phyloP scores from a whole-genome alignment of 1,284 basidiomycete species.

The Porodaedalea pini region DNA sequence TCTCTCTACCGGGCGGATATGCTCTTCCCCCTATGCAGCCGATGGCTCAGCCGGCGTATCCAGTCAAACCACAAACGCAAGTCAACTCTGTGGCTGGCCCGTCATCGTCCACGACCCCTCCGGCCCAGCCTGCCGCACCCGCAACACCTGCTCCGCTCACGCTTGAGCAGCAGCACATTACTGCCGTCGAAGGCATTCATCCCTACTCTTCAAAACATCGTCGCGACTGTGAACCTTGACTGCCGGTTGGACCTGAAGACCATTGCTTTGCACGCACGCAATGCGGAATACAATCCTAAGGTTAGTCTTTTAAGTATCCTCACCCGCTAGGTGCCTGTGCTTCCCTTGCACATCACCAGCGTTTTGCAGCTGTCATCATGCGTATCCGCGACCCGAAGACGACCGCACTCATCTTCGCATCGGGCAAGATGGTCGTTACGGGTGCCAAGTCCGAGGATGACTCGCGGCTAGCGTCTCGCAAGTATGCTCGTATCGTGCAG shows the following conservation, averaged over 20 bases:
- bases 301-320: slow-evolving; percentile 60
- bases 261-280: slow-evolving; percentile 95
- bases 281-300: slow-evolving; percentile 99
- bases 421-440: slow-evolving; percentile 99
- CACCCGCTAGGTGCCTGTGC: slow-evolving; percentile 26
- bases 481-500: slow-evolving; percentile 99
- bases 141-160: slow-evolving; percentile 70
- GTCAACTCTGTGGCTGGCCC: slow-evolving; percentile 43
- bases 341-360: slow-evolving; percentile 67
- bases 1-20: slow-evolving; percentile 39
- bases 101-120: slow-evolving; percentile 41
- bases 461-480: slow-evolving; percentile 93
- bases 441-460: slow-evolving; percentile 99
- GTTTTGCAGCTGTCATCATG: slow-evolving; percentile 99
- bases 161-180: slow-evolving; percentile 87
- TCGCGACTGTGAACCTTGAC: slow-evolving; percentile 98
- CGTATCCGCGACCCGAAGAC: slow-evolving; percentile 99
- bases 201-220: slow-evolving; percentile 96
- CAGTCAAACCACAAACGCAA: slow-evolving; percentile 28
- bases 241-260: slow-evolving; percentile 97
- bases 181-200: slow-evolving; percentile 91
- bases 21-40: slow-evolving; percentile 26
- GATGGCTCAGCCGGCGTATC: slow-evolving; percentile 36
- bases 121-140: slow-evolving; percentile 44
- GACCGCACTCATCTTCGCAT: slow-evolving; percentile 98